These are phyloP conservation scores for Candida ipomoeae DNA, from an alignment of 805 yeast species.

Conservation along the genomic window DNA sequence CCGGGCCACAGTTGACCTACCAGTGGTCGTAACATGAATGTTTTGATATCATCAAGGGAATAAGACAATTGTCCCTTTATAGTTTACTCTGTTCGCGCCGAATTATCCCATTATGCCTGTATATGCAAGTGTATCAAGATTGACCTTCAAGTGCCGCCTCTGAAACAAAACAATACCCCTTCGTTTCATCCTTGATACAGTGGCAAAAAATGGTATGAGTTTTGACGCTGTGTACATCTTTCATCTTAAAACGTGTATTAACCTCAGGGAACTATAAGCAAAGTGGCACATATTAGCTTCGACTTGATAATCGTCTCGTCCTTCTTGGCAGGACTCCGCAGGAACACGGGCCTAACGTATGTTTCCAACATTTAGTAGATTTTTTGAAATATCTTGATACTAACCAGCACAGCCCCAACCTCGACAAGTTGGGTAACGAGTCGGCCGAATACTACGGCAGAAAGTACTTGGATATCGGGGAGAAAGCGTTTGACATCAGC, in stretches of 20 bases:
- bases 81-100: background rate
- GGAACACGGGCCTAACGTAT: conserved; percentile 60
- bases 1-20: no score
- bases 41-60: background rate
- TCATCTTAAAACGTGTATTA: background rate
- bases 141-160: background rate
- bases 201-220: background rate
- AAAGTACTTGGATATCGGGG: conserved; percentile 82
- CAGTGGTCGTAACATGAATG: background rate
- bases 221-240: background rate
- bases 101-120: background rate
- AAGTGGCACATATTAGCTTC: conserved; percentile 50
- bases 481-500: conserved; percentile 67
- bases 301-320: conserved; percentile 65
- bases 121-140: background rate
- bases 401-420: conserved; percentile 36
- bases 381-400: background rate
- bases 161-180: background rate
- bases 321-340: conserved; percentile 46
- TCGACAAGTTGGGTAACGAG: conserved; percentile 40
- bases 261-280: conserved; percentile 25
- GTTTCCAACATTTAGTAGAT: conserved; percentile 2
- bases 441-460: conserved; percentile 49
- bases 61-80: background rate
- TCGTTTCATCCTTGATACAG: background rate